Percentiles rank a stretch among this genome's conserved stretches.
Conservation (phyloP, 2,329 filamentous ascomycete species). For the Penicillium sp. region DNA sequence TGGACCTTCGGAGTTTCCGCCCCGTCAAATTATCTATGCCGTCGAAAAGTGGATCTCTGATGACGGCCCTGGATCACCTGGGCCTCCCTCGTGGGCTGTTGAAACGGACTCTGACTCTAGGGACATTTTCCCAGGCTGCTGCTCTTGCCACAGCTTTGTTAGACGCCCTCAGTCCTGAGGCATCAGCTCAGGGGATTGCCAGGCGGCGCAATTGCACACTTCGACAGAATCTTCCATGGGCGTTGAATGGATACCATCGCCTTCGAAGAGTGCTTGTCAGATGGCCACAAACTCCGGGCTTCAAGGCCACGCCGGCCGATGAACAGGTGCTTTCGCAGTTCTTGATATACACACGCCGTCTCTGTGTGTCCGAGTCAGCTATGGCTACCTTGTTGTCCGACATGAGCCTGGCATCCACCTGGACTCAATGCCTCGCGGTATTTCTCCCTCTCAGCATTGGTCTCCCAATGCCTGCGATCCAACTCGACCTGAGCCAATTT, state of each 20-base stretch:
- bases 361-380: slow-evolving; percentile 24
- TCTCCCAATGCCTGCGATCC: slow-evolving; percentile 28
- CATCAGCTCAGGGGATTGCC: slow-evolving; percentile 7
- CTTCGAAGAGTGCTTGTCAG: slow-evolving; percentile 33
- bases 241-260: slow-evolving; percentile 36
- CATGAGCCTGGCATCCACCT: slow-evolving; percentile 29
- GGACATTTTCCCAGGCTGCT: slow-evolving; percentile 29
- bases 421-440: slow-evolving; percentile 35
- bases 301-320: slow-evolving; percentile 20
- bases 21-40: slow-evolving; percentile 29
- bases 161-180: slow-evolving; percentile 29
- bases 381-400: slow-evolving; percentile 25
- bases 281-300: slow-evolving; percentile 27
- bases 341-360: slow-evolving; percentile 25
- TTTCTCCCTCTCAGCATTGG: slow-evolving; percentile 30
- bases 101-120: slow-evolving; percentile 27
- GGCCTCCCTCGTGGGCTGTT: slow-evolving; percentile 33
- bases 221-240: slow-evolving; percentile 37
- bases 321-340: slow-evolving; percentile 29
- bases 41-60: slow-evolving; percentile 25
- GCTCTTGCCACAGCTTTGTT: slow-evolving; percentile 32
- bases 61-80: slow-evolving; percentile 34
- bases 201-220: slow-evolving; percentile 25
- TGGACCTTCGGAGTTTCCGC: slow-evolving; percentile 8
- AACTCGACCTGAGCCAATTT: slow-evolving; percentile 31